Percentiles rank a stretch among this genome's conserved stretches.
phyloP scores from a whole-genome alignment of 2,329 filamentous ascomycete genomes.

The Penicillium psychrosexuale region DNA sequence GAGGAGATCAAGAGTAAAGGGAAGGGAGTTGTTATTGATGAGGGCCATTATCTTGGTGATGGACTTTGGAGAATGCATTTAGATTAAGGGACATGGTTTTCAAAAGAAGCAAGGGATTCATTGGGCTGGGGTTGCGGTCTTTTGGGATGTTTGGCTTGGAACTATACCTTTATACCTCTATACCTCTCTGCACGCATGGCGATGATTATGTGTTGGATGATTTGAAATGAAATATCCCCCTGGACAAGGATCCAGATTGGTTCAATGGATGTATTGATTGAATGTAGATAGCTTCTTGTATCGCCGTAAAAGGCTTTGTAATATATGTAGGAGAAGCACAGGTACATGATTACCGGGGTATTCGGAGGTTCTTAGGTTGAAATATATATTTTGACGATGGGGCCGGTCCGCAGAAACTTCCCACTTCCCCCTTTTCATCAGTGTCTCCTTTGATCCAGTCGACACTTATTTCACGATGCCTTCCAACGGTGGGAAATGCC shows the following conservation, averaged over 20 bases:
- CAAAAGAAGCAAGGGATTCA: background rate
- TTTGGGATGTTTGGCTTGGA: background rate
- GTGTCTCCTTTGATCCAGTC: background rate
- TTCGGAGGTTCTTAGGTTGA: background rate
- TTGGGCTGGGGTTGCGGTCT: background rate
- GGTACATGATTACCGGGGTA: background rate
- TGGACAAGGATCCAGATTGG: background rate
- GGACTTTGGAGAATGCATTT: slow-evolving; percentile 77
- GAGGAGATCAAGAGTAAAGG: slow-evolving; percentile 90
- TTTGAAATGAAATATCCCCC: slow-evolving; percentile 5
- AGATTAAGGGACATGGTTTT: slow-evolving; percentile 39
- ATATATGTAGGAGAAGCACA: background rate
- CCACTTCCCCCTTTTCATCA: background rate
- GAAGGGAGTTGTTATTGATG: slow-evolving; percentile 91
- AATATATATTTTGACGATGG: background rate
- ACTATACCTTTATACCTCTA: background rate
- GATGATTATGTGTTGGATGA: slow-evolving; percentile 7
- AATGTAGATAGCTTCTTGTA: background rate
- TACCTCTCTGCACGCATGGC: slow-evolving; percentile 1
- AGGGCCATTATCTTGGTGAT: slow-evolving; percentile 90
- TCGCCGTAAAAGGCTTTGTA: background rate
- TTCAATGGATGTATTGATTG: background rate
- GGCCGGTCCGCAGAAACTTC: no score
- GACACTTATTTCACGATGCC: background rate
- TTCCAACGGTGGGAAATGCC: background rate